Base-by-base conservation (phyloP, 129 eudicot genomes). In the Centaurea solstitialis region DNA sequence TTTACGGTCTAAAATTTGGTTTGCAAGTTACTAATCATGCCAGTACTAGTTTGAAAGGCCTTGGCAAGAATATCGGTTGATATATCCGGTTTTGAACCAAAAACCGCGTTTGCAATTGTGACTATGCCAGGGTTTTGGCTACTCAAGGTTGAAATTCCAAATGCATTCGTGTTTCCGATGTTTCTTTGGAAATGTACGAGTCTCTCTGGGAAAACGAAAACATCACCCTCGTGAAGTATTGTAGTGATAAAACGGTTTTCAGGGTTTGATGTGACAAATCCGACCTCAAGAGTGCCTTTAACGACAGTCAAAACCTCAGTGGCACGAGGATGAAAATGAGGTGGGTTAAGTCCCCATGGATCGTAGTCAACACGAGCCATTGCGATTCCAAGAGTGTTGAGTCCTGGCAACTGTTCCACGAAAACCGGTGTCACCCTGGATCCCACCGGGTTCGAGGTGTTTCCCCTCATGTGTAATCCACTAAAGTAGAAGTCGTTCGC, bases 291-390 rank as follows among this genome's bases (percentile, higher is more conserved):
- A 57, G 76, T 74, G 11, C 84, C 87, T 84, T 84, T 76, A 39
- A 84, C 66, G 53, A 84, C 81, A 5, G 81, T 74, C 73, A 84
- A 68, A 18, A 84, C 62, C 61, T 84, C 87, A 28, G 84, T 74
- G 6, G 84, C 87, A 50, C 84, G 87, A 1, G 87, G 87, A 74
- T 79, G 87, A 6, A 78, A 37, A 76, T 84, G 87, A 40, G 87
- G 87, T 20, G 84, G 80, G 76, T 79, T 84, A 30, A 84, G 33
- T 7, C 87, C 87, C 53, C 72, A 84, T 69, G 87, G 87, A 3
- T 80, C 81, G 1, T 50, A 84, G 30, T 84, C 87, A 1, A 79
- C n/a, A 5, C 84, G 84, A 12, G 80, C 83, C 80, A 84, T 64
- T 53, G 87, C 69, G 77, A 84, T 75, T 39, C 87, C 84, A 6